These are phyloP conservation scores for Plasmopara muralis DNA, from an alignment of 352 stramenopile genomes.

Conservation along the genomic window DNA sequence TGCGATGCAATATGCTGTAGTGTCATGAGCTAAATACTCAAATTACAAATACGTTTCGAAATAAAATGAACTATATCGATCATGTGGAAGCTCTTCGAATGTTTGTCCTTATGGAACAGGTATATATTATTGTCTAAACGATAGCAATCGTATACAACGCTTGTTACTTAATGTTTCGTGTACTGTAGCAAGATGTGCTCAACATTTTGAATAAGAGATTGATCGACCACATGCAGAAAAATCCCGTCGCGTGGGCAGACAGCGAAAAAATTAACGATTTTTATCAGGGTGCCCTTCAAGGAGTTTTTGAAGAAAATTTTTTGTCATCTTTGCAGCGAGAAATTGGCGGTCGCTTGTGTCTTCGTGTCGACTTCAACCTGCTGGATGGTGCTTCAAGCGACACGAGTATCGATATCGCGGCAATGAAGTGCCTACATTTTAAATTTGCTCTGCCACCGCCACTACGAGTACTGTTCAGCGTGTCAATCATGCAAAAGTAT, in stretches of 20 bases:
- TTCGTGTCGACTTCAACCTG: conserved; percentile 45
- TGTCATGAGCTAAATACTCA: conserved; percentile 39
- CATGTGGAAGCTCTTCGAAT: conserved; percentile 45
- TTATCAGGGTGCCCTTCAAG: conserved; percentile 47
- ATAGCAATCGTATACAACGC: too few relatives aligned
- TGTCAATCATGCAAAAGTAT: conserved; percentile 54
- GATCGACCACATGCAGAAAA: conserved; percentile 43
- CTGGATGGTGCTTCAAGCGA: conserved; percentile 29
- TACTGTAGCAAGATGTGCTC: conserved; percentile 62
- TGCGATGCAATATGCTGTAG: conserved; percentile 17
- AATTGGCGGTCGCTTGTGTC: conserved; percentile 37
- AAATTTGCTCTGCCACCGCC: conserved; percentile 41
- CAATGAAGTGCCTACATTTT: conserved; percentile 53
- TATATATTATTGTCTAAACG: conserved; percentile 11
- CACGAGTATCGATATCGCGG: conserved; percentile 45
- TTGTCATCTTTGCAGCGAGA: conserved; percentile 31
- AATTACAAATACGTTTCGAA: conserved; percentile 48
- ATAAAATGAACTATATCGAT: conserved; percentile 41
- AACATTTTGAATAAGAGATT: conserved; percentile 37
- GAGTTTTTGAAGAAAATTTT: conserved; percentile 36
- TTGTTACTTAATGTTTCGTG: conserved; percentile 2
- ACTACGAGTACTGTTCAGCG: conserved; percentile 55
- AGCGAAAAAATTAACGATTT: conserved; percentile 48
- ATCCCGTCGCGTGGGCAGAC: conserved; percentile 52
- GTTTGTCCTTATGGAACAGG: conserved; percentile 74